Conservation (phyloP, 164 flowering plant genomes). For the Vitis rotundifolia region DNA sequence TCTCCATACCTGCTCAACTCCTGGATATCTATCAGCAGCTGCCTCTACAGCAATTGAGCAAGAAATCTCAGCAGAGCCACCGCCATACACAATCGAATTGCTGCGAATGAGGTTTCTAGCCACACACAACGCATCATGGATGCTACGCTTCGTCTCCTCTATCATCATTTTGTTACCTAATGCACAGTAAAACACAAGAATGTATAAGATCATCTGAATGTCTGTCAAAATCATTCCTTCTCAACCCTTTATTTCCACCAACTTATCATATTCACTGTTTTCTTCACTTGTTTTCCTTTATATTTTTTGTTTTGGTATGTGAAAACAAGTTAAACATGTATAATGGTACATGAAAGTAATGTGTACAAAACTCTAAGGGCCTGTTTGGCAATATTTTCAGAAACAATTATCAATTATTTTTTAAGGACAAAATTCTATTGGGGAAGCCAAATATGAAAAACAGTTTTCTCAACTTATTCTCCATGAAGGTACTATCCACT, state of each 20-base stretch:
- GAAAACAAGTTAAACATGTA: not conserved
- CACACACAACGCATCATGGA: conserved; percentile 96
- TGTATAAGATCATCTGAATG: conserved; percentile 7
- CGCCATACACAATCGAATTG: conserved; percentile 97
- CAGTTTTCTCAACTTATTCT: too few species aligned
- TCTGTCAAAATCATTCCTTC: not conserved
- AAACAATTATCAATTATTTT: too few species aligned
- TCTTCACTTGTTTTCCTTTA: too few species aligned
- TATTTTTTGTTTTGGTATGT: not conserved
- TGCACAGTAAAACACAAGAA: conserved; percentile 17
- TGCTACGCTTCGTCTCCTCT: conserved; percentile 96
- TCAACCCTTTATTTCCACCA: not conserved
- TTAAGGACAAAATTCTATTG: too few species aligned
- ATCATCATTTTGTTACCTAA: conserved; percentile 99
- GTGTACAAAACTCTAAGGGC: too few species aligned
- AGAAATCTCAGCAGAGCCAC: conserved; percentile 96
- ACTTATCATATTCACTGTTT: not conserved
- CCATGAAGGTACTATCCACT: too few species aligned
- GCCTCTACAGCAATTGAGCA: conserved; percentile 97
- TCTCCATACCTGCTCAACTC: conserved; percentile 90
- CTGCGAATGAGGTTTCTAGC: conserved; percentile 92
- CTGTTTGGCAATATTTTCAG: too few species aligned
- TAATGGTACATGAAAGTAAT: not conserved
- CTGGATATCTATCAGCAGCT: conserved; percentile 91
- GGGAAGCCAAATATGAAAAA: too few species aligned